These are phyloP conservation scores for Pseudogymnoascus sp. DNA, from an alignment of 2,329 filamentous ascomycete genomes.

Conservation along the genomic window DNA sequence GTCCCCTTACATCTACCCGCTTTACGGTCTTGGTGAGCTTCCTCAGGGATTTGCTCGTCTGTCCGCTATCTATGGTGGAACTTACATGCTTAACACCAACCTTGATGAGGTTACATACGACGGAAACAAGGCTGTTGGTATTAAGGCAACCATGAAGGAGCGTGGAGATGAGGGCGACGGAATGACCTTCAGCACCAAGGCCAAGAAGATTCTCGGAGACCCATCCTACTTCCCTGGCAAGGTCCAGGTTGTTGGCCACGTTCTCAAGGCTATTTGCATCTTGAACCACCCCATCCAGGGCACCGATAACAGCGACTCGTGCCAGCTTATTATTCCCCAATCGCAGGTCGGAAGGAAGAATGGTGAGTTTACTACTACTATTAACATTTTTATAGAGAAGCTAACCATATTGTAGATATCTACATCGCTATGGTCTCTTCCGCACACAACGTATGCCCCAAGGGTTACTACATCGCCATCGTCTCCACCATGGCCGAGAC, in stretches of 20 bases:
- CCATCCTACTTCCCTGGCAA: conserved; percentile 94
- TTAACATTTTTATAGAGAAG: not conserved
- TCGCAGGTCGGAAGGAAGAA: conserved; percentile 95
- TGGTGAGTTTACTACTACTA: conserved; percentile 45
- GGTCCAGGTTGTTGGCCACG: conserved; percentile 76
- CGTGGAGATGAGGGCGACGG: conserved; percentile 61
- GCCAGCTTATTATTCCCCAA: conserved; percentile 95
- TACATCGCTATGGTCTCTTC: conserved; percentile 95
- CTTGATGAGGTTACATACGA: conserved; percentile 87
- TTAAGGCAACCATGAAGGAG: conserved; percentile 94
- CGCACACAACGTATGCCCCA: conserved; percentile 95
- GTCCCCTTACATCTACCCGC: conserved; percentile 97
- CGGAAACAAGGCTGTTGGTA: conserved; percentile 76
- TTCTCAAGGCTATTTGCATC: conserved; percentile 95
- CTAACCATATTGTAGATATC: conserved; percentile 53
- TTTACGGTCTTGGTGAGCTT: conserved; percentile 94
- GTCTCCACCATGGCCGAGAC: conserved; percentile 96
- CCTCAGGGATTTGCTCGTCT: conserved; percentile 96
- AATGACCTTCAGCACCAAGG: conserved; percentile 94
- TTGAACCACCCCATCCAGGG: conserved; percentile 89
- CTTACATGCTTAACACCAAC: conserved; percentile 97
- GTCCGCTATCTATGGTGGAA: conserved; percentile 96
- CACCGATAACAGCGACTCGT: conserved; percentile 80
- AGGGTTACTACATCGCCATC: conserved; percentile 98
- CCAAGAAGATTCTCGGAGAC: conserved; percentile 91